A percentile compares a stretch with the other conserved stretches of the same genome.
Conservation (phyloP, 164 flowering plant genomes). For the Paratinospora sagittata region DNA sequence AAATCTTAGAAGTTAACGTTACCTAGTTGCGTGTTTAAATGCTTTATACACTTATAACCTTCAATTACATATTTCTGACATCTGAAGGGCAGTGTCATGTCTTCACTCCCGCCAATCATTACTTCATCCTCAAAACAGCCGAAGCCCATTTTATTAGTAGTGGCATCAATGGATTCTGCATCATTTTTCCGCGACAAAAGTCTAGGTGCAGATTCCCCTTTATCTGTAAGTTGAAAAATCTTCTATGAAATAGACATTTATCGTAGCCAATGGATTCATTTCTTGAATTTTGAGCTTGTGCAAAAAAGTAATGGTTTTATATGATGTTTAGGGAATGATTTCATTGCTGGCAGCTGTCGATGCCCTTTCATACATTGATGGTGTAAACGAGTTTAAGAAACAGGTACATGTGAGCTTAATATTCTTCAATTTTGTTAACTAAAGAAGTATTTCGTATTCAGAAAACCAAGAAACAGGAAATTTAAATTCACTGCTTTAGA, state of each 20-base stretch:
- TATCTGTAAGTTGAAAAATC: conserved; percentile 59
- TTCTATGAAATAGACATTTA: neutral
- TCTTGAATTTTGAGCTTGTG: conserved; percentile 3
- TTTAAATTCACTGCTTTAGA: neutral
- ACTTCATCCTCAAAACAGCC: conserved; percentile 35
- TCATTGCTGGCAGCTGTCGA: conserved; percentile 91
- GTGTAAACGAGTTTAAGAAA: conserved; percentile 45
- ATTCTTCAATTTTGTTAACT: conserved; percentile 2
- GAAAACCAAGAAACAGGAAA: neutral
- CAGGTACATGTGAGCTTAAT: conserved; percentile 41
- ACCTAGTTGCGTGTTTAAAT: neutral
- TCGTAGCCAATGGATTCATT: neutral
- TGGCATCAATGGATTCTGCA: conserved; percentile 86
- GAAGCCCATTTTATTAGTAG: conserved; percentile 55
- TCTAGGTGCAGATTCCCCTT: conserved; percentile 88
- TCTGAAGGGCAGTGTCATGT: conserved; percentile 98
- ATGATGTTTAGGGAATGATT: conserved; percentile 64
- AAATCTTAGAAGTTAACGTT: too few relatives aligned
- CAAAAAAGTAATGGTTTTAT: conserved; percentile 9
- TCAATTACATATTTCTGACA: conserved; percentile 27
- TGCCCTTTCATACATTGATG: conserved; percentile 75
- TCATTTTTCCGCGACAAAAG: conserved; percentile 93
- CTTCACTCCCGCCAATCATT: conserved; percentile 80
- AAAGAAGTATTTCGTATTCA: too few relatives aligned
- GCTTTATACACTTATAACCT: conserved; percentile 13